Evolutionary conservation across 148 eudicot genomes (phyloP).

Genomic region (Camellia granthamiana): DNA sequence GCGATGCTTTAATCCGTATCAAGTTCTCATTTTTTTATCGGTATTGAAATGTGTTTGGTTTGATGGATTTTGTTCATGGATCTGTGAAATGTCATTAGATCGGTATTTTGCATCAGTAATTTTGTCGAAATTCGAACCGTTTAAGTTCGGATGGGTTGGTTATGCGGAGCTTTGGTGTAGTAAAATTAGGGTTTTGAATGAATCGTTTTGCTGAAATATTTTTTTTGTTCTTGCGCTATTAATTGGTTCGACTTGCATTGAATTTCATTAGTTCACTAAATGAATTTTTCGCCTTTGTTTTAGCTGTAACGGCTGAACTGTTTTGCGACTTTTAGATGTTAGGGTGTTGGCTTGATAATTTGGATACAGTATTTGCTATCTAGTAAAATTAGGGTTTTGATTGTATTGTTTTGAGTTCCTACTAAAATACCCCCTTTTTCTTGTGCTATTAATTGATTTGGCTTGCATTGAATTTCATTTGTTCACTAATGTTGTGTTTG

Average conservation of each 20-base stretch:
- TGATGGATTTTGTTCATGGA: constrained; percentile 7
- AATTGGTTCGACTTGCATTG: no score
- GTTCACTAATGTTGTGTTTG: not conserved
- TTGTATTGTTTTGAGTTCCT: not conserved
- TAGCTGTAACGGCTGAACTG: no score
- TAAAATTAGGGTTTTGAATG: not conserved
- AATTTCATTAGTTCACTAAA: no score
- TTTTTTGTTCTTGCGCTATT: no score
- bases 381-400: no score
- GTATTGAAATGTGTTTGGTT: not conserved
- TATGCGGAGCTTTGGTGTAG: not conserved
- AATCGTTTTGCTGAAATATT: not conserved
- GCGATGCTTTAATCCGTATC: not conserved
- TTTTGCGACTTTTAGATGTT: no score
- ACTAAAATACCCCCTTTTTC: not conserved
- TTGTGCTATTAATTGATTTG: not conserved
- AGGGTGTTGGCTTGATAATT: no score
- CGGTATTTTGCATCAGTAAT: not conserved
- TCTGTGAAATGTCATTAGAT: constrained; percentile 12
- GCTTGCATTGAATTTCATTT: not conserved
- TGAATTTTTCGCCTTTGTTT: no score
- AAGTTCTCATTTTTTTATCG: not conserved
- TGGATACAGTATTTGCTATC: no score
- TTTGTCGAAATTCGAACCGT: not conserved
- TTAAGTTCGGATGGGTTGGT: constrained; percentile 1